Evolutionary conservation across 2,329 filamentous ascomycete genomes (phyloP).

Genomic region (Neofusicoccum laricinum): DNA sequence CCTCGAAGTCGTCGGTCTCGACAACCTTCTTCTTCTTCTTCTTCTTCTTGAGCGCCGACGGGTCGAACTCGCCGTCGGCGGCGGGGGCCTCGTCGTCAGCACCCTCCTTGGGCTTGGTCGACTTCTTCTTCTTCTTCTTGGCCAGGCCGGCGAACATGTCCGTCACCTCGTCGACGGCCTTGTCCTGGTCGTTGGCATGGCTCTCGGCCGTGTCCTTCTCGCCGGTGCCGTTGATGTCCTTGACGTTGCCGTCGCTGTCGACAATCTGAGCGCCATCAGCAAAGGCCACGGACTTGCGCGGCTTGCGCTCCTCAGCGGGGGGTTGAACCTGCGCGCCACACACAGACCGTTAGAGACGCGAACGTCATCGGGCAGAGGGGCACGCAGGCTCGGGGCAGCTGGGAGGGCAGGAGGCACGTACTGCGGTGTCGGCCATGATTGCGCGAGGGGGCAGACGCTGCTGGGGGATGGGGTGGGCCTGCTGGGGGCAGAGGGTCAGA

Average conservation of each 20-base stretch:
- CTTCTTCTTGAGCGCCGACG: slow-evolving; percentile 73
- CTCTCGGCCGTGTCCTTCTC: slow-evolving; percentile 78
- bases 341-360: slow-evolving; percentile 4
- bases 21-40: slow-evolving; percentile 78
- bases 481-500: neutral
- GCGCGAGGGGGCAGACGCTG: slow-evolving; percentile 29
- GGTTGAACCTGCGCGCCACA: slow-evolving; percentile 25
- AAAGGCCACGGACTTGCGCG: slow-evolving; percentile 92
- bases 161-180: slow-evolving; percentile 63
- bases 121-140: slow-evolving; percentile 71
- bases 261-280: slow-evolving; percentile 84
- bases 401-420: slow-evolving; percentile 13
- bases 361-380: slow-evolving; percentile 15
- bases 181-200: slow-evolving; percentile 56
- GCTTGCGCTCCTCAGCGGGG: slow-evolving; percentile 57
- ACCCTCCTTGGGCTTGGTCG: slow-evolving; percentile 58
- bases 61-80: slow-evolving; percentile 63
- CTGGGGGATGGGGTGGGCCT: neutral
- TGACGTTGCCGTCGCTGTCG: slow-evolving; percentile 83
- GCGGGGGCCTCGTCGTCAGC: slow-evolving; percentile 47
- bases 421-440: slow-evolving; percentile 50
- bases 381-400: neutral
- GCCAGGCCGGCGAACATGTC: slow-evolving; percentile 62
- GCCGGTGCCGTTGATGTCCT: slow-evolving; percentile 70
- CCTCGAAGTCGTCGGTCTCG: slow-evolving; percentile 63